Evolutionary conservation across 768 basidiomycete species (phyloP).

Genomic region (Tulasnella sp.): DNA sequence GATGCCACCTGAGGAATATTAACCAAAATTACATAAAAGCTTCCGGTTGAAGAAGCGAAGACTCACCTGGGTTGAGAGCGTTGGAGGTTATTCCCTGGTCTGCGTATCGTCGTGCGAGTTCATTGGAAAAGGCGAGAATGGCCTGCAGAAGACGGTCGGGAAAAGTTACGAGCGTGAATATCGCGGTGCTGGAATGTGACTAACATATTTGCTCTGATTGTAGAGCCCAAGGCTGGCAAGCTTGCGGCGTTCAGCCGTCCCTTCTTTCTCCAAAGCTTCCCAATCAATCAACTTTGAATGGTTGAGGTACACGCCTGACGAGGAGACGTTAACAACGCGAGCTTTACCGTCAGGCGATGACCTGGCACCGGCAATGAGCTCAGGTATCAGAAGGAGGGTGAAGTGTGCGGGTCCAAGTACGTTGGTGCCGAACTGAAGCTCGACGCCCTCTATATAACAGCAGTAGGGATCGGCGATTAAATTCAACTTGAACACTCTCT

Average conservation of each 20-base stretch:
- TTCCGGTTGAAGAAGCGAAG: no score
- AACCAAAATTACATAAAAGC: neutral
- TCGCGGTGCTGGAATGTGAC: neutral
- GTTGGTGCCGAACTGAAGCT: conserved; percentile 25
- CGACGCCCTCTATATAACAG: conserved; percentile 19
- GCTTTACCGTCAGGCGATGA: conserved; percentile 25
- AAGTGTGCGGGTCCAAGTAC: conserved; percentile 28
- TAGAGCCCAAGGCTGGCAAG: conserved; percentile 5
- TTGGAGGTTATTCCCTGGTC: conserved; percentile 30
- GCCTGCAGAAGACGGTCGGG: conserved; percentile 17
- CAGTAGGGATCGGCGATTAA: neutral
- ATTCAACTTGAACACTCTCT: neutral
- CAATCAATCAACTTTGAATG: neutral
- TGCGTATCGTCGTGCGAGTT: conserved; percentile 28
- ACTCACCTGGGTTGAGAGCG: conserved; percentile 34
- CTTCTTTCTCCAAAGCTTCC: no score
- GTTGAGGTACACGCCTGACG: conserved; percentile 15
- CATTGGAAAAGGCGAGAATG: conserved; percentile 32
- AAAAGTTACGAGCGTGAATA: no score
- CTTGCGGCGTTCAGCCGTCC: no score
- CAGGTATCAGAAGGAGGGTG: conserved; percentile 22
- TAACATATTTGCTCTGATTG: conserved; percentile 41
- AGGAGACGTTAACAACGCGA: conserved; percentile 27
- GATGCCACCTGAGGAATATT: neutral
- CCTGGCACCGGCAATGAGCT: conserved; percentile 24